Conservation (phyloP, 495 filamentous ascomycete species). For the Entonaema liquescens region DNA sequence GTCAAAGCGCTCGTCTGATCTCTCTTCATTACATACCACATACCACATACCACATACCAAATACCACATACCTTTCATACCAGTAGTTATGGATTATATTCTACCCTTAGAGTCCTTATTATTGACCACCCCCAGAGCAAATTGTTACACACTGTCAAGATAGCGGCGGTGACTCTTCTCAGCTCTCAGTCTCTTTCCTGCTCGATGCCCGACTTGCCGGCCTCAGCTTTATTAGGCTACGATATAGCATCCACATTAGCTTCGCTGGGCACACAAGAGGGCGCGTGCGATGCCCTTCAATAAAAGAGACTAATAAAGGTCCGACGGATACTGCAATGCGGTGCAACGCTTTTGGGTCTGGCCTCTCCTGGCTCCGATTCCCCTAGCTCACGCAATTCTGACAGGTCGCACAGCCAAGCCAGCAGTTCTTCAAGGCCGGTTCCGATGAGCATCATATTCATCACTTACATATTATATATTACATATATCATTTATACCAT, state of each 20-base stretch:
- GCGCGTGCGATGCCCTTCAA: slow-evolving; percentile 39
- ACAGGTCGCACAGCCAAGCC: slow-evolving; percentile 40
- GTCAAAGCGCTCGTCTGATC: slow-evolving; percentile 46
- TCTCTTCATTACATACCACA: slow-evolving; percentile 1
- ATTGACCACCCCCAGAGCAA: slow-evolving; percentile 1
- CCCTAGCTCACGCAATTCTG: slow-evolving; percentile 17
- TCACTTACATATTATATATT: too few species aligned
- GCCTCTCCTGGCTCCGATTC: slow-evolving; percentile 11
- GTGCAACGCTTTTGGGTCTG: slow-evolving; percentile 19
- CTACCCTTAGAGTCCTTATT: neutral
- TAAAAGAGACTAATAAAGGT: slow-evolving; percentile 37
- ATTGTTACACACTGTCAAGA: slow-evolving; percentile 9
- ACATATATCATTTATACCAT: neutral
- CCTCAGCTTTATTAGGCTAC: slow-evolving; percentile 11
- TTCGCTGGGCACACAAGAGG: slow-evolving; percentile 13
- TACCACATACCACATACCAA: slow-evolving; percentile 1
- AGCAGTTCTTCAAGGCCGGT: slow-evolving; percentile 21
- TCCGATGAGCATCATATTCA: slow-evolving; percentile 25
- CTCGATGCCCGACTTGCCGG: slow-evolving; percentile 29
- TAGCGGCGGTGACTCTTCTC: neutral
- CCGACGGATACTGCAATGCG: slow-evolving; percentile 34
- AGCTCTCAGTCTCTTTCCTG: neutral
- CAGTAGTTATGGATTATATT: too few species aligned
- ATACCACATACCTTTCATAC: neutral
- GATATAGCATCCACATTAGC: slow-evolving; percentile 35